phyloP scores from a whole-genome alignment of 768 basidiomycete species.

The Serendipita indica region DNA sequence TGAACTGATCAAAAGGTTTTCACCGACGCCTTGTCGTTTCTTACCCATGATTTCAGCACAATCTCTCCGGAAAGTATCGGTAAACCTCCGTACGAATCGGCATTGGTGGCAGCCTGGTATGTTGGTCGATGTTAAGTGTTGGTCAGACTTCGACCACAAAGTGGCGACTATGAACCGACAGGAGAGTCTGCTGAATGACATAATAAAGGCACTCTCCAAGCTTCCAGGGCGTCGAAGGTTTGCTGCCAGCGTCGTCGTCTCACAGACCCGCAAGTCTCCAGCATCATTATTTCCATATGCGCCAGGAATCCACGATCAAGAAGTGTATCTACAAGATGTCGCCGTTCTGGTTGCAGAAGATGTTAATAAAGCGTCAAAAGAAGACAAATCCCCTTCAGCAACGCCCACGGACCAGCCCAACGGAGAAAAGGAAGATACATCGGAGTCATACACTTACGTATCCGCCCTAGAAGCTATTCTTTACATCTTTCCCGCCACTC shows the following conservation, averaged over 20 bases:
- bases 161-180: too few species aligned
- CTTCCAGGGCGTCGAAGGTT: constrained; percentile 57
- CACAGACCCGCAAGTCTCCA: constrained; percentile 49
- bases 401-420: constrained; percentile 24
- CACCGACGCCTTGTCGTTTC: too few species aligned
- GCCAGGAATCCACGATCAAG: constrained; percentile 35
- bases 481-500: constrained; percentile 57
- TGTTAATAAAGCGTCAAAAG: constrained; percentile 17
- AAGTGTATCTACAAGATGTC: constrained; percentile 58
- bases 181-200: constrained; percentile 50
- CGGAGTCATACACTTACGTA: constrained; percentile 32
- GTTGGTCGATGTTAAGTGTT: too few species aligned
- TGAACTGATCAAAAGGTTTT: too few species aligned
- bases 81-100: too few species aligned
- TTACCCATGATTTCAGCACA: too few species aligned
- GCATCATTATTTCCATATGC: constrained; percentile 61
- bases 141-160: too few species aligned
- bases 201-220: constrained; percentile 39
- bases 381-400: background rate
- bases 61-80: too few species aligned
- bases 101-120: too few species aligned
- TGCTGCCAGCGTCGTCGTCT: constrained; percentile 60
- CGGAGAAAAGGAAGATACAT: background rate
- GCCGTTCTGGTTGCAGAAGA: constrained; percentile 63
- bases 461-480: constrained; percentile 66